A percentile compares a stretch with the other conserved stretches of the same genome.
Conservation (phyloP, 805 yeast species). For the Candida chauliodis region DNA sequence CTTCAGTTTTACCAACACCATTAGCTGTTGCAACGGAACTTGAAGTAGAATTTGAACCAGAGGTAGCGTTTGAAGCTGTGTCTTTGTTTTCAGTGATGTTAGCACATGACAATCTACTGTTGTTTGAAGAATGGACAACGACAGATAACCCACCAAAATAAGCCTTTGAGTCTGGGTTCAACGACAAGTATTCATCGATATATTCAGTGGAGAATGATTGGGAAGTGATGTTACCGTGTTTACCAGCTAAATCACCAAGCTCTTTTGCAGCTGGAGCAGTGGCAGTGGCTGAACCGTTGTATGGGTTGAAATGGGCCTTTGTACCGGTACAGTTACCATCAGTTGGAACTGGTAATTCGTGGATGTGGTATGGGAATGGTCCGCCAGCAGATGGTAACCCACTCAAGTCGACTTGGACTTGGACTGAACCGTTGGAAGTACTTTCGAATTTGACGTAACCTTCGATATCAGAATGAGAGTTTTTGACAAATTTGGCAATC, state of each 20-base stretch:
- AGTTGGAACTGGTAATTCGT: slow-evolving; percentile 33
- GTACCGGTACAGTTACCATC: slow-evolving; percentile 39
- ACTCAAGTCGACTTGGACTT: slow-evolving; percentile 27
- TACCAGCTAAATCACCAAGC: slow-evolving; percentile 40
- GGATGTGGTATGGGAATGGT: slow-evolving; percentile 40
- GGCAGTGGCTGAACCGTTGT: slow-evolving; percentile 26
- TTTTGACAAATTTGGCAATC: slow-evolving; percentile 23
- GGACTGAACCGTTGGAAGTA: slow-evolving; percentile 29
- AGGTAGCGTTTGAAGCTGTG: background rate
- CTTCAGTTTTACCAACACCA: slow-evolving; percentile 3
- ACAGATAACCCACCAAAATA: slow-evolving; percentile 33
- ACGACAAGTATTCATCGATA: slow-evolving; percentile 30
- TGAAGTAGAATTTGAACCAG: background rate
- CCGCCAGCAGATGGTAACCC: slow-evolving; percentile 35
- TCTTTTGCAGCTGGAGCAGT: slow-evolving; percentile 23
- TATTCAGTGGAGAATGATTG: slow-evolving; percentile 20
- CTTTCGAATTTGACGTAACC: slow-evolving; percentile 31
- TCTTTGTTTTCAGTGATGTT: slow-evolving; percentile 23
- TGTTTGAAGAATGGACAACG: slow-evolving; percentile 31
- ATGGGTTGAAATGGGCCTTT: slow-evolving; percentile 35
- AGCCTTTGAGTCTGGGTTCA: slow-evolving; percentile 25
- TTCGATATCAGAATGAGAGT: slow-evolving; percentile 15
- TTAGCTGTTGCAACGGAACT: slow-evolving; percentile 2
- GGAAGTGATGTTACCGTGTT: slow-evolving; percentile 33
- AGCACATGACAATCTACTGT: slow-evolving; percentile 36